A percentile compares a stretch with the other conserved stretches of the same genome.
Evolutionary conservation across 164 flowering plant genomes (phyloP).

Genomic region (Piper betle): DNA sequence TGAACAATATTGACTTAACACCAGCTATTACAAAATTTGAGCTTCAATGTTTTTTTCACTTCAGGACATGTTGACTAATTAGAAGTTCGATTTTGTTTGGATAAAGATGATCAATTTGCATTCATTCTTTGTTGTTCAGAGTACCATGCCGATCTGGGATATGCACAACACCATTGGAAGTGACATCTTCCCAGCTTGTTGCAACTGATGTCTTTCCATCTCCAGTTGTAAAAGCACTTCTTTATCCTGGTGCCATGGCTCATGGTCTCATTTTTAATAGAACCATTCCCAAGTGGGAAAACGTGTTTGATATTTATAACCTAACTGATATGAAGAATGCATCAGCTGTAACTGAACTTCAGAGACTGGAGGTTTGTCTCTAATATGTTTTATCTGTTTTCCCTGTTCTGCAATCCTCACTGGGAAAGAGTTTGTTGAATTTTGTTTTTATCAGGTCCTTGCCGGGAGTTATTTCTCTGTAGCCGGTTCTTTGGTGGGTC

Average conservation of each 20-base stretch:
- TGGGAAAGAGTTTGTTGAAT: background rate
- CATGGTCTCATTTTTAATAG: slow-evolving; percentile 38
- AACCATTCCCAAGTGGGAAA: slow-evolving; percentile 67
- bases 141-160: slow-evolving; percentile 70
- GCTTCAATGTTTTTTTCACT: no score
- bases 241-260: slow-evolving; percentile 66
- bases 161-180: slow-evolving; percentile 63
- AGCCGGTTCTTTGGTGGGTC: slow-evolving; percentile 71
- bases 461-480: slow-evolving; percentile 93
- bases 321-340: slow-evolving; percentile 66
- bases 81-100: no score
- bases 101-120: background rate
- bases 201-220: slow-evolving; percentile 71
- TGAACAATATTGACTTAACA: no score
- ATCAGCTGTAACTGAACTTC: slow-evolving; percentile 61
- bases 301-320: slow-evolving; percentile 53
- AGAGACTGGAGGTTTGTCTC: slow-evolving; percentile 69
- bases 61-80: no score
- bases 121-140: slow-evolving; percentile 22
- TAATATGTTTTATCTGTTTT: background rate
- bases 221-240: slow-evolving; percentile 52
- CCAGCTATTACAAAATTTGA: no score
- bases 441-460: slow-evolving; percentile 49
- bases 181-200: slow-evolving; percentile 72
- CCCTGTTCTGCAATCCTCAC: background rate